Evolutionary conservation across 306 rosid genomes (phyloP), one percentile per base, ranked within the genome.

Genomic region (Carpinus fangiana): DNA sequence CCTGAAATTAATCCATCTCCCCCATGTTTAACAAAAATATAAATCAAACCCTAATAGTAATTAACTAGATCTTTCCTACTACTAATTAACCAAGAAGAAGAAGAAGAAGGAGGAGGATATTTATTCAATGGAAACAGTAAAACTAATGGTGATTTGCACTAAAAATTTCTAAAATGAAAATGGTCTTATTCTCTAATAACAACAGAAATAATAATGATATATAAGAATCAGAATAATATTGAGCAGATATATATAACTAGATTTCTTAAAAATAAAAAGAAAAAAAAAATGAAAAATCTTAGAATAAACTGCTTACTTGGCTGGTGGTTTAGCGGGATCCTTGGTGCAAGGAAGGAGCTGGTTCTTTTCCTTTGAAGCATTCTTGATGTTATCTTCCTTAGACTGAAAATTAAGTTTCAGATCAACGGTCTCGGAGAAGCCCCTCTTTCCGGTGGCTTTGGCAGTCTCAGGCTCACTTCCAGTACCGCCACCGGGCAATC

Each of bases 351-450:
- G 21, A 67, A 80, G 87, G 80, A 78, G 34, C 34, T 31, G 77
- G 47, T 50, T 89, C 74, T 88, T 92, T 68, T 93, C 94, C 87
- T 87, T 84, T 45, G 90, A 38, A 17, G 41, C 82, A 76, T 81
- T 88, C 46, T 84, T 86, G 31, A 70, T 41, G 65, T 79, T 85
- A 86, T 90, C 92, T 74, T 90, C 87, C 84, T 86, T 84, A 31
- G 88, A 18, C 38, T 88, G 88, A 75, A 92, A 82, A 57, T 91
- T 95, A 43, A 95, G 98, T 85, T 90, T 93, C 70, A 95, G 89
- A 86, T 95, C 98, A 77, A 95, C 88, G 1, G 99, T 93, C 85
- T 91, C 97, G 0, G 96, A 91, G 90, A 93, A 95, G 0, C 97
- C 98, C 76, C 99, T 90, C 84, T 95, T 95, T 72, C 94, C 98